Base-by-base conservation (phyloP, 306 rosid species). In the Clitoria ternatea region DNA sequence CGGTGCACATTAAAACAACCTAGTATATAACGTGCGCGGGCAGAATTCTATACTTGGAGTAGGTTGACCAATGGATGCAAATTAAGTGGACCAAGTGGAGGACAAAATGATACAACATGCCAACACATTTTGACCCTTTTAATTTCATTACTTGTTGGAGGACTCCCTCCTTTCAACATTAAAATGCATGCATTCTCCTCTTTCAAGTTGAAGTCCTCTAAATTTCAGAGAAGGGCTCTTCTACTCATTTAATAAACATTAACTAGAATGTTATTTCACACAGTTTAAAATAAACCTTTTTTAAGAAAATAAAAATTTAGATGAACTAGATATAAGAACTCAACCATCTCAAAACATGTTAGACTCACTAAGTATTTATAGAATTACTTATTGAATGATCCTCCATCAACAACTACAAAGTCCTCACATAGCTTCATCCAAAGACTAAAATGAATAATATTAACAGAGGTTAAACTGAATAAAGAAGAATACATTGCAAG, bases 81-180 rank as follows among this genome's bases (percentile, higher is more conserved):
- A n/a, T n/a, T n/a, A n/a, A 70, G 62, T 62, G 70, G 55, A 48
- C 7, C 10, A 49, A 81, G 81, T 74, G 83, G 83, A 74, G 36
- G 83, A 82, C 81, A 82, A 74, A 64, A 82, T 82, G 79, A 82
- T 82, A 75, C 45, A 74, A 56, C 49, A 82, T 43, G 86, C 78
- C 83, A 78, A 64, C 80, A 43, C 63, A 74, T 69, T 64, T 74
- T 69, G 78, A 70, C 72, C 30, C 75, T 40, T 75, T 24, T 30
- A 7, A 6, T 49, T 72, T 64, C 83, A 63, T 78, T 40, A 47
- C 59, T 78, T 49, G n/a, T 50, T 32, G 1, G 66, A 73, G 72
- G n/a, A n/a, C n/a, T 56, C 49, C 75, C 72, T 69, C 74, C 17
- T 69, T 30, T 77, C 67, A 55, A 23, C 39, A 63, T 53, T 74